Conservation (phyloP, 805 yeast genomes). For the Suhomyces faveliae region DNA sequence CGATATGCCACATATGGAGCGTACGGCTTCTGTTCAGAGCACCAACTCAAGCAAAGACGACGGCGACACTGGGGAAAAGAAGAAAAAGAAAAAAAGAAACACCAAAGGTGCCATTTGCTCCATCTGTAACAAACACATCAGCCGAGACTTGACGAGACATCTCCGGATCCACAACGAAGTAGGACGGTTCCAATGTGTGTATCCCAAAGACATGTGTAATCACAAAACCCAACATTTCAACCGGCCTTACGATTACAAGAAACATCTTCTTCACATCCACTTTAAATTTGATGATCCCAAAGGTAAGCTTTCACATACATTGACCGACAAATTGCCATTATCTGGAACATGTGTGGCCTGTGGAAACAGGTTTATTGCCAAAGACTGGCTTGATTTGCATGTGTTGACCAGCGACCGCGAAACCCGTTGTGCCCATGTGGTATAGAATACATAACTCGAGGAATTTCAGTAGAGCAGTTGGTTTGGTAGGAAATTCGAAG, state of each 20-base stretch:
- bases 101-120: slow-evolving; percentile 39
- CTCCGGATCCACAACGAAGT: slow-evolving; percentile 44
- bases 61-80: not conserved
- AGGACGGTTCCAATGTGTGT: slow-evolving; percentile 44
- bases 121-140: slow-evolving; percentile 40
- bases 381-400: slow-evolving; percentile 57
- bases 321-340: slow-evolving; percentile 41
- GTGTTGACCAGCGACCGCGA: slow-evolving; percentile 31
- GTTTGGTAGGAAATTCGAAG: not conserved
- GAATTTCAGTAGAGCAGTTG: not conserved
- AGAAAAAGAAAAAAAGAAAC: slow-evolving; percentile 22
- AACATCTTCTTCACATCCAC: slow-evolving; percentile 43
- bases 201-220: slow-evolving; percentile 38
- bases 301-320: slow-evolving; percentile 38
- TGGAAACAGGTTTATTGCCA: slow-evolving; percentile 47
- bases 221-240: slow-evolving; percentile 44
- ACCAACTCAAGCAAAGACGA: not conserved
- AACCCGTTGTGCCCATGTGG: slow-evolving; percentile 7
- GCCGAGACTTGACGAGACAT: slow-evolving; percentile 42
- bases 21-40: not conserved
- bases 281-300: slow-evolving; percentile 42
- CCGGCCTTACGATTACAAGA: slow-evolving; percentile 46
- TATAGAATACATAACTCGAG: not conserved
- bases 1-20: not conserved
- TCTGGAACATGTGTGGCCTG: slow-evolving; percentile 45